Percentiles rank a stretch among this genome's conserved stretches.
Evolutionary conservation across 164 flowering plant species (phyloP).

Genomic region (Sextonia rubra): DNA sequence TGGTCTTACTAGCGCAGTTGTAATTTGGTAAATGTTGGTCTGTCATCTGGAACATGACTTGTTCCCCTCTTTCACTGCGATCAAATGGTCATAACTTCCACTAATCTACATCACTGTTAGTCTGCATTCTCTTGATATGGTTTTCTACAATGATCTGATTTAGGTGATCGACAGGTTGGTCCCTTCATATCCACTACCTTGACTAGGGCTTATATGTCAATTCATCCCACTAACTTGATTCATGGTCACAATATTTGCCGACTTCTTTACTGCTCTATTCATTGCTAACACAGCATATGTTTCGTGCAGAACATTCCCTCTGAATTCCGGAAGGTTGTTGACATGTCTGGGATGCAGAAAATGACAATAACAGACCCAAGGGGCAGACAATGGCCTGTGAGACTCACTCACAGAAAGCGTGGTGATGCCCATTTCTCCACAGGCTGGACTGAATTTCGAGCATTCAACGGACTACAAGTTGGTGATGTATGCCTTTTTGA

Average conservation of each 20-base stretch:
- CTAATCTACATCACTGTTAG: no score
- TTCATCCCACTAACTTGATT: not conserved
- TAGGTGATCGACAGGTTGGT: not conserved
- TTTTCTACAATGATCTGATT: not conserved
- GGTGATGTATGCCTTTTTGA: not conserved
- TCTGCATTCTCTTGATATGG: no score
- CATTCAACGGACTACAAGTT: not conserved
- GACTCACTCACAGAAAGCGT: not conserved
- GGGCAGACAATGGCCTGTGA: not conserved
- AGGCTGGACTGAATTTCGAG: not conserved
- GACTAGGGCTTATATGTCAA: not conserved
- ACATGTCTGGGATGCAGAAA: not conserved
- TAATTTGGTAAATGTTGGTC: no score
- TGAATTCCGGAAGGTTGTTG: not conserved
- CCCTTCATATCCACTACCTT: not conserved
- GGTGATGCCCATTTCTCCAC: not conserved
- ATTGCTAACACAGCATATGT: not conserved
- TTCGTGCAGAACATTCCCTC: not conserved
- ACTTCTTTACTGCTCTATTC: no score
- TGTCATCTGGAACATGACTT: no score
- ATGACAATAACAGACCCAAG: not conserved
- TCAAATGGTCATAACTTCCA: no score
- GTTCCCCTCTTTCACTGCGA: no score
- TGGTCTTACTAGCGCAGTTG: no score
- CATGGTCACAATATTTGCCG: not conserved